Evolutionary conservation across 2,329 filamentous ascomycete genomes (phyloP), one percentile per base, ranked within the genome.

Genomic region (Penicillium sp.): DNA sequence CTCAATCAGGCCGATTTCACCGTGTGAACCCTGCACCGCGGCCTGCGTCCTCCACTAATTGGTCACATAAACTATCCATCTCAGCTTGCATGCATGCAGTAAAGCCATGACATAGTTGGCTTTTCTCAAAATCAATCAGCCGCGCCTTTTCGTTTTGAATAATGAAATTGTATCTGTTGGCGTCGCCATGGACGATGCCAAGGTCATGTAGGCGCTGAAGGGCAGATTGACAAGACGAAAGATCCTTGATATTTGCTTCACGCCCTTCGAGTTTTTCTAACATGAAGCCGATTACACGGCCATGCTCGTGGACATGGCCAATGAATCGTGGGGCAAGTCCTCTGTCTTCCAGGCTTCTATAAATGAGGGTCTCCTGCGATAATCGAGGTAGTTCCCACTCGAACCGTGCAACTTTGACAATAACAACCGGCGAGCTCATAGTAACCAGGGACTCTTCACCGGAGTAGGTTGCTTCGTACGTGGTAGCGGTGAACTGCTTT

Each of bases 91-190:
- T 37, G 13, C 4, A 37, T 25, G 19, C 19, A 37, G 35, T n/a
- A 37, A 12, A 8, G 35, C 35, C 19, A 37, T 25, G 11, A 25
- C 19, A 25, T 9, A 37, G 19, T 37, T 37, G 5, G 13, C 35
- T 25, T 19, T 37, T 37, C 35, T 30, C 37, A 33, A 51, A 51
- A 33, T 51, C 49, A 38, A 51, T 46, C 10, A 51, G 16, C 12
- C 22, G 33, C 22, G 19, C 37, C 18, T 22, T 36, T 12, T 46
- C 27, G 3, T 41, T 25, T 10, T 19, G 29, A 16, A 52, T 14
- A 37, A 52, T 25, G 16, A 52, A 41, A 29, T 52, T 52, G 28
- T 49, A 27, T 41, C 40, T 41, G 31, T 52, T 52, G 10, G 18
- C 30, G 13, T 52, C 49, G 11, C 49, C 49, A 41, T 52, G 49